Base-by-base conservation (phyloP, 2,329 filamentous ascomycete genomes). In the Seiridium unicorne region DNA sequence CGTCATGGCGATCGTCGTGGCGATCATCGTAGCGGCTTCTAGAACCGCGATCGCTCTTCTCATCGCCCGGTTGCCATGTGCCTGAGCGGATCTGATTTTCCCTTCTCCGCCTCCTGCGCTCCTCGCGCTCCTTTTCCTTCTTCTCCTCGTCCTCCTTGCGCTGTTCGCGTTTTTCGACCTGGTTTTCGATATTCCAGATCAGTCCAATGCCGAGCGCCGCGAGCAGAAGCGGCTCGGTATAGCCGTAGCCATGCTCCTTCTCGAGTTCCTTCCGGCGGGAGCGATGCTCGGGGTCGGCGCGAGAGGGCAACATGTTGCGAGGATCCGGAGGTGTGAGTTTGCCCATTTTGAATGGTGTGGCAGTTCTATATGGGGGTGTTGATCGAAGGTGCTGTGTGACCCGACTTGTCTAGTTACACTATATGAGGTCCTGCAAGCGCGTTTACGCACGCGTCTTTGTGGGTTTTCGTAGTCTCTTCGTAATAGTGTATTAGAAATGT, bases 131-230 rank as follows among this genome's bases (percentile, higher is more conserved):
- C 11, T 57, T 60, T 49, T 65, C 64, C n/a, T 62, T 62, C 10
- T 65, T 62, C 13, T 65, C 59, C 44, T 70, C 69, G 46, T 60
- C 65, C 34, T 71, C 68, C 59, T 74, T 72, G 38, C 63, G 63
- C 63, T 73, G 72, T 56, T 72, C 70, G 58, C 60, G 66, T 58
- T 72, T 72, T 26, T 62, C 53, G 0, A 78, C 74, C 47, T 77
- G 73, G 58, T 75, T 74, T 61, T 79, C 76, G 62, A 77, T 73
- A 60, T 76, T 74, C 65, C 77, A 76, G 6, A 73, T 74, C 2
- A 81, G 72, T 18, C 71, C 68, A 38, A 80, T 60, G 59, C 73
- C 76, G 3, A 72, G 47, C 54, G 70, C 55, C 35, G 66, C 67
- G 1, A 73, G 65, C 7, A 69, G 54, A 1, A 69, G 49, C 1